phyloP scores from a whole-genome alignment of 768 basidiomycete species.

The Serendipita sp. region DNA sequence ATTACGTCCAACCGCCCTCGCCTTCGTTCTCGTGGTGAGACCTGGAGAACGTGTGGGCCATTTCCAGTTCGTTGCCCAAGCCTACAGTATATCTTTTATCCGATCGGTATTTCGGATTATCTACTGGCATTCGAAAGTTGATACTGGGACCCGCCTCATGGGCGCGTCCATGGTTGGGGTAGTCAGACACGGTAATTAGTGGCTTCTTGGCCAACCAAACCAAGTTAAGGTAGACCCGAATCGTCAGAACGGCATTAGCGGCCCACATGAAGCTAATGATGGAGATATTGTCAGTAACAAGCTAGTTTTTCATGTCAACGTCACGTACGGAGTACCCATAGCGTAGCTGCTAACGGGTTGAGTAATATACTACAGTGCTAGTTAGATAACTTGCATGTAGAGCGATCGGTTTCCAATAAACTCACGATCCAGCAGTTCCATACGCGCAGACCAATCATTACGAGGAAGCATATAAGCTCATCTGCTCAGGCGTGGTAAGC shows the following conservation, averaged over 20 bases:
- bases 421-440: constrained; percentile 3
- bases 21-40: too few relatives aligned
- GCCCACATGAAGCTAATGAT: background rate
- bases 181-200: too few relatives aligned
- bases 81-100: too few relatives aligned
- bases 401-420: background rate
- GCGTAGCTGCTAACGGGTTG: background rate
- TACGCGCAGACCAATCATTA: background rate
- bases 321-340: background rate
- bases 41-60: too few relatives aligned
- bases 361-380: background rate
- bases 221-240: background rate
- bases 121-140: too few relatives aligned
- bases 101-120: too few relatives aligned
- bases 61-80: too few relatives aligned
- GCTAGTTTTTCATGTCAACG: too few relatives aligned
- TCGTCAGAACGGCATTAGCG: background rate
- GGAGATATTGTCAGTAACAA: too few relatives aligned
- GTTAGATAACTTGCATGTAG: background rate
- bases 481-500: background rate
- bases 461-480: background rate
- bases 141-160: too few relatives aligned
- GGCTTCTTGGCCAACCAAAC: background rate
- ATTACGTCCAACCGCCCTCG: too few relatives aligned
- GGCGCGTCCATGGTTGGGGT: too few relatives aligned